phyloP scores from a whole-genome alignment of 441 rosid species.

The Breynia disticha region DNA sequence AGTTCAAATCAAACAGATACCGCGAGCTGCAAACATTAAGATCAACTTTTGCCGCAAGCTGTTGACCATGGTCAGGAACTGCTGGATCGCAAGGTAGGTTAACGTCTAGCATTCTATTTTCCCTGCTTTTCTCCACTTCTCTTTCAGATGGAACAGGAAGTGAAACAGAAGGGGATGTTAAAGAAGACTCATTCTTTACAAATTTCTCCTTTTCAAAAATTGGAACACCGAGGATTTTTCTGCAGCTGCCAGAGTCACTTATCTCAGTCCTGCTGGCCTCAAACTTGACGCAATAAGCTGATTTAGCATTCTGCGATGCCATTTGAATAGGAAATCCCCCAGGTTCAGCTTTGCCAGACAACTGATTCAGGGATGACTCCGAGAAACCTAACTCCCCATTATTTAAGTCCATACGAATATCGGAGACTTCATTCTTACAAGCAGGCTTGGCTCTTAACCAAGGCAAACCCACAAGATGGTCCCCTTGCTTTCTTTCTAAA shows the following conservation, averaged over 20 bases:
- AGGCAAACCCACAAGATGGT: conserved; percentile 35
- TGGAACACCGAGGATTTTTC: conserved; percentile 53
- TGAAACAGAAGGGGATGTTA: conserved; percentile 25
- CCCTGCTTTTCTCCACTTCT: conserved; percentile 31
- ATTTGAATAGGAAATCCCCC: conserved; percentile 20
- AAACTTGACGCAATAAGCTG: conserved; percentile 29
- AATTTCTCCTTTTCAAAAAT: conserved; percentile 30
- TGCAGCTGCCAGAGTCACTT: conserved; percentile 24
- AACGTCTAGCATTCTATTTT: conserved; percentile 46
- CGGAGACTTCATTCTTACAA: conserved; percentile 25
- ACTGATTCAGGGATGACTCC: conserved; percentile 31
- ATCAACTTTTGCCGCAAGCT: conserved; percentile 22
- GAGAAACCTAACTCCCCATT: conserved; percentile 24
- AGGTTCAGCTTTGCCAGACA: conserved; percentile 25
- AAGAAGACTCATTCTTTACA: conserved; percentile 35
- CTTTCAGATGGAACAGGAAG: conserved; percentile 27
- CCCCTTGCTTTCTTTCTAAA: conserved; percentile 40
- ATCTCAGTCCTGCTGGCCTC: conserved; percentile 27
- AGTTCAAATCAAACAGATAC: conserved; percentile 68
- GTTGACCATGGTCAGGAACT: conserved; percentile 29
- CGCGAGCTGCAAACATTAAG: conserved; percentile 24
- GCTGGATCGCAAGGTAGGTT: conserved; percentile 68
- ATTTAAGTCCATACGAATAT: conserved; percentile 36
- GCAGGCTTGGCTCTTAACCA: conserved; percentile 50
- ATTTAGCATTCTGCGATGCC: conserved; percentile 27